Percentiles rank a stretch among this genome's conserved stretches.
Evolutionary conservation across 139 green algal species (phyloP).

Genomic region (Chlamydomonas sp.): DNA sequence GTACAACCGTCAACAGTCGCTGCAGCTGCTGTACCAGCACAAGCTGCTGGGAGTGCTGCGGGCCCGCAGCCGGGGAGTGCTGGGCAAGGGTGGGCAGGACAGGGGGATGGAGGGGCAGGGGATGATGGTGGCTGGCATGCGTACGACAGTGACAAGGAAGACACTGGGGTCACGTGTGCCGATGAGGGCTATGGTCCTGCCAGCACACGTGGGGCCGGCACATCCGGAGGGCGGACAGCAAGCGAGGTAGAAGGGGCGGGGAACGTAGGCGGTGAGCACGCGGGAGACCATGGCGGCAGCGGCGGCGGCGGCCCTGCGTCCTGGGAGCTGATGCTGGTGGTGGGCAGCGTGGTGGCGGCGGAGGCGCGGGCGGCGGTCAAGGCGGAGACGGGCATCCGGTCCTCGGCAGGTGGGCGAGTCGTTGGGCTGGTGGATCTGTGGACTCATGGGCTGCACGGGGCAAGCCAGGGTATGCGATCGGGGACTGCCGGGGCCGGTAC

Average conservation of each 20-base stretch:
- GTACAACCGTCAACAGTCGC: neutral
- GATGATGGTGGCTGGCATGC: neutral
- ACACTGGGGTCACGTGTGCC: too few relatives aligned
- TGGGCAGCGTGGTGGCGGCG: slow-evolving; percentile 68
- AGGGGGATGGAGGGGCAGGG: neutral
- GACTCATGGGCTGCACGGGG: neutral
- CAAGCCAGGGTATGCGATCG: too few relatives aligned
- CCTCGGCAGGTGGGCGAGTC: slow-evolving; percentile 43
- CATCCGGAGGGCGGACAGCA: too few relatives aligned
- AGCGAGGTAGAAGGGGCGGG: too few relatives aligned
- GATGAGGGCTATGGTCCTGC: too few relatives aligned
- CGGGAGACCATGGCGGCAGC: neutral
- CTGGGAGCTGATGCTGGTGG: slow-evolving; percentile 59
- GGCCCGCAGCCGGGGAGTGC: neutral
- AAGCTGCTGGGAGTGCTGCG: neutral
- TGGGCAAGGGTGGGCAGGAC: neutral
- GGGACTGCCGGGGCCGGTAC: too few relatives aligned
- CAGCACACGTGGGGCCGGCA: too few relatives aligned
- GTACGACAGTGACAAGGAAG: too few relatives aligned
- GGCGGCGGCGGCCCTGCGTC: neutral
- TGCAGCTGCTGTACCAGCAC: neutral
- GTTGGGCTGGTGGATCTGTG: neutral
- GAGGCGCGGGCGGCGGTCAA: slow-evolving; percentile 63
- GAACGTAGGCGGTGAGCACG: neutral
- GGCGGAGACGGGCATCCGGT: slow-evolving; percentile 66